phyloP scores from a whole-genome alignment of 2,329 filamentous ascomycete species.

The Ophiostoma sp. region DNA sequence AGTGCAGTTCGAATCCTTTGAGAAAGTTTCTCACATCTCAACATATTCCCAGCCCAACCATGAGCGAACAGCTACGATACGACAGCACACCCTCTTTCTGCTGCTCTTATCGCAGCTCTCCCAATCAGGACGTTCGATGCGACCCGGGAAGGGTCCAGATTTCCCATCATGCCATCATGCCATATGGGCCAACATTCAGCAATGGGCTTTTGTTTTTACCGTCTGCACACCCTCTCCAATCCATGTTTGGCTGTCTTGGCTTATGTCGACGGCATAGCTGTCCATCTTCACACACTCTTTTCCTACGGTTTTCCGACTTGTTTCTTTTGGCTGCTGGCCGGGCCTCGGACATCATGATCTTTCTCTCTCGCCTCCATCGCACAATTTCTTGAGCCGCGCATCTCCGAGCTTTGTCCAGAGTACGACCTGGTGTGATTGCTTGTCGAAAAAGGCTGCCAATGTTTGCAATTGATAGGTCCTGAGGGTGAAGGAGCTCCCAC shows the following conservation, averaged over 20 bases:
- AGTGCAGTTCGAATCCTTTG: not conserved
- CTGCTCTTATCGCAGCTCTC: conserved; percentile 18
- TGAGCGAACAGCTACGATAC: not conserved
- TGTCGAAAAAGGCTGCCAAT: not conserved
- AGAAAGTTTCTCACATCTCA: not conserved
- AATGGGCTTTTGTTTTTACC: not conserved
- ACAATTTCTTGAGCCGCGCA: conserved; percentile 9
- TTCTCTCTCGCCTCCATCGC: not conserved
- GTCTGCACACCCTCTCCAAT: conserved; percentile 16
- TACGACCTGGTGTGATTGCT: not conserved
- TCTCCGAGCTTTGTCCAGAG: conserved; percentile 11
- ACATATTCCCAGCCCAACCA: not conserved
- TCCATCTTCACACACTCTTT: not conserved
- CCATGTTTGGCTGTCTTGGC: not conserved
- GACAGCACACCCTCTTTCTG: not conserved
- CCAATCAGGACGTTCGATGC: conserved; percentile 19
- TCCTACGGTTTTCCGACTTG: not conserved
- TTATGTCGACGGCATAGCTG: not conserved
- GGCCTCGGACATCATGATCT: not conserved
- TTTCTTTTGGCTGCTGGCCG: not conserved
- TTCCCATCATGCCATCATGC: not conserved
- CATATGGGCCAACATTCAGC: not conserved
- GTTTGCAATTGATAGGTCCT: not conserved
- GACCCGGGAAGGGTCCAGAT: not conserved
- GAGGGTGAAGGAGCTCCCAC: not conserved